Conservation (phyloP, 805 yeast genomes). For the Yamadazyma phyllophila region DNA sequence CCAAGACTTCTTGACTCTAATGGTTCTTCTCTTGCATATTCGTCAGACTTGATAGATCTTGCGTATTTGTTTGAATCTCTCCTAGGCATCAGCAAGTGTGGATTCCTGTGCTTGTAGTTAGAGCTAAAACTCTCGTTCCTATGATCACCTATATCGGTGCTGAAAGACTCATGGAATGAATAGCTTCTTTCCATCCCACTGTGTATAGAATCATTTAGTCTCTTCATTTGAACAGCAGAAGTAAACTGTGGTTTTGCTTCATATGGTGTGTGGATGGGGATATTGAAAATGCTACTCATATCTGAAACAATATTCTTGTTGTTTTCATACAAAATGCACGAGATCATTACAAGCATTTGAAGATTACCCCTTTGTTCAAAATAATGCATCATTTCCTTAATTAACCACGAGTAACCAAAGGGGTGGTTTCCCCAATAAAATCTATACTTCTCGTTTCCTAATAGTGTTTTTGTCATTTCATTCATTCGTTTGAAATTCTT, state of each 20-base stretch:
- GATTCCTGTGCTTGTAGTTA: conserved; percentile 4
- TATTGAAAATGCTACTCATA: conserved; percentile 21
- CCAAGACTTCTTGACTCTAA: conserved; percentile 18
- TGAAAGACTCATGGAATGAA: conserved; percentile 8
- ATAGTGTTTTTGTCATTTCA: conserved; percentile 11
- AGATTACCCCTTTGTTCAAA: conserved; percentile 65
- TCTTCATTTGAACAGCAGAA: conserved; percentile 16
- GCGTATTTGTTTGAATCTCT: conserved; percentile 1
- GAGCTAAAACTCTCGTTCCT: not conserved
- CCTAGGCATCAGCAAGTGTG: conserved; percentile 8
- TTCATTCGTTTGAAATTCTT: conserved; percentile 10
- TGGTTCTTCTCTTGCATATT: conserved; percentile 12
- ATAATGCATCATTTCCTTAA: conserved; percentile 57
- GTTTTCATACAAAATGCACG: conserved; percentile 64
- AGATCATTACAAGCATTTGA: conserved; percentile 88
- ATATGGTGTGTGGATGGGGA: conserved; percentile 51
- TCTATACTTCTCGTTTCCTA: conserved; percentile 18
- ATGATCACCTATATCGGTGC: conserved; percentile 9
- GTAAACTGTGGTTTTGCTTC: conserved; percentile 16
- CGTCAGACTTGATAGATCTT: conserved; percentile 3
- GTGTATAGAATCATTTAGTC: conserved; percentile 7
- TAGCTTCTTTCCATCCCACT: conserved; percentile 1
- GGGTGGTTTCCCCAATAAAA: conserved; percentile 83
- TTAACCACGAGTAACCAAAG: conserved; percentile 66
- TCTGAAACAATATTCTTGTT: conserved; percentile 17